Conservation (phyloP, 1,139 yeast species). For the Sugiyamaella japonica region DNA sequence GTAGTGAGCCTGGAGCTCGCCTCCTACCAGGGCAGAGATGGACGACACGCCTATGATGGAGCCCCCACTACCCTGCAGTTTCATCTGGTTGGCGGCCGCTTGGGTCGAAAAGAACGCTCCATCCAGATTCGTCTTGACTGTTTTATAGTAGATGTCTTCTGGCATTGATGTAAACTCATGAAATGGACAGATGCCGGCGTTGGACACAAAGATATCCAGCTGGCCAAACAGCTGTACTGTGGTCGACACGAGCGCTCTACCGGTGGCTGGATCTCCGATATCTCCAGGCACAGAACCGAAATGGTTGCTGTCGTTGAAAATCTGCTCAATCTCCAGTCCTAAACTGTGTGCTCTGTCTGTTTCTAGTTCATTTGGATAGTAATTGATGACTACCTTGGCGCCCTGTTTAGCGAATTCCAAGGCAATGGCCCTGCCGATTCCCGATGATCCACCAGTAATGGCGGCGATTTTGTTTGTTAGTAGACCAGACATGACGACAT, state of each 20-base stretch:
- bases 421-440: conserved; percentile 46
- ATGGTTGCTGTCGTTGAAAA: conserved; percentile 14
- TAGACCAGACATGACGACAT: conserved; percentile 19
- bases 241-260: conserved; percentile 39
- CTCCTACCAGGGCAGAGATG: conserved; percentile 42
- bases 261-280: conserved; percentile 44
- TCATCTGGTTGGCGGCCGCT: conserved; percentile 50
- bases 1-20: conserved; percentile 44
- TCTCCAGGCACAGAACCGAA: conserved; percentile 48
- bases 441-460: conserved; percentile 47
- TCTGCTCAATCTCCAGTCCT: conserved; percentile 33
- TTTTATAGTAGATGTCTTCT: conserved; percentile 42
- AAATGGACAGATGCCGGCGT: conserved; percentile 49
- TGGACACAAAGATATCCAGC: conserved; percentile 47
- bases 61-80: conserved; percentile 49
- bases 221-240: conserved; percentile 46
- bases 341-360: conserved; percentile 34
- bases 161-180: conserved; percentile 44
- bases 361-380: conserved; percentile 34
- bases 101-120: conserved; percentile 50
- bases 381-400: conserved; percentile 39
- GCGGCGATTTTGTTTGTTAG: conserved; percentile 27
- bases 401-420: conserved; percentile 38
- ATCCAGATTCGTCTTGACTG: conserved; percentile 46
- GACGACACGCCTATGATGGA: conserved; percentile 44